These are phyloP conservation scores for Colletotrichum sp. DNA, from an alignment of 2,329 filamentous ascomycete genomes.

Conservation along the genomic window DNA sequence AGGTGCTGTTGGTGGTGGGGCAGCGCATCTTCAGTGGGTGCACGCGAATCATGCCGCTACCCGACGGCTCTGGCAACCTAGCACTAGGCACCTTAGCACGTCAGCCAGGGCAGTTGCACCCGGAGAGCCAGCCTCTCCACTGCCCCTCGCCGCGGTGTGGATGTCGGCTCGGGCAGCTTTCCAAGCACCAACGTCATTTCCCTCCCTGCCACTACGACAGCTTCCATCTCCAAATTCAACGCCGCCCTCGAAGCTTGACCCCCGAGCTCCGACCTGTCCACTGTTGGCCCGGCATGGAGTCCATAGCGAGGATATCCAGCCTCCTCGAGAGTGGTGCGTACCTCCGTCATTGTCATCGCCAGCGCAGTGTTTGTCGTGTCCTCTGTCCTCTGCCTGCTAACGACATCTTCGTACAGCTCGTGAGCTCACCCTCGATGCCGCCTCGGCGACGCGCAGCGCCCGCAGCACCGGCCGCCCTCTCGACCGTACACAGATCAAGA, in stretches of 20 bases:
- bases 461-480: constrained; percentile 67
- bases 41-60: background rate
- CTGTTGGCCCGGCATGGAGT: constrained; percentile 72
- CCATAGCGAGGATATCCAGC: constrained; percentile 89
- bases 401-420: constrained; percentile 64
- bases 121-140: background rate
- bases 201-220: constrained; percentile 3
- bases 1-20: background rate
- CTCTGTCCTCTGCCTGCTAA: constrained; percentile 19
- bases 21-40: background rate
- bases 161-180: background rate
- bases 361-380: background rate
- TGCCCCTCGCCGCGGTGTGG: background rate
- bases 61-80: background rate
- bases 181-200: constrained; percentile 24
- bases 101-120: background rate
- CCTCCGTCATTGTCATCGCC: background rate
- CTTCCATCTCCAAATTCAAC: background rate
- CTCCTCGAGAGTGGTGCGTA: constrained; percentile 89
- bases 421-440: constrained; percentile 96
- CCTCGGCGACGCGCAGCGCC: constrained; percentile 78
- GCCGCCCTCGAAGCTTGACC: background rate
- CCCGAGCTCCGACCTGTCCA: background rate
- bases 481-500: constrained; percentile 87
- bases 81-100: background rate